Base-by-base conservation (phyloP, 345 rosid species). In the Salix viminalis region DNA sequence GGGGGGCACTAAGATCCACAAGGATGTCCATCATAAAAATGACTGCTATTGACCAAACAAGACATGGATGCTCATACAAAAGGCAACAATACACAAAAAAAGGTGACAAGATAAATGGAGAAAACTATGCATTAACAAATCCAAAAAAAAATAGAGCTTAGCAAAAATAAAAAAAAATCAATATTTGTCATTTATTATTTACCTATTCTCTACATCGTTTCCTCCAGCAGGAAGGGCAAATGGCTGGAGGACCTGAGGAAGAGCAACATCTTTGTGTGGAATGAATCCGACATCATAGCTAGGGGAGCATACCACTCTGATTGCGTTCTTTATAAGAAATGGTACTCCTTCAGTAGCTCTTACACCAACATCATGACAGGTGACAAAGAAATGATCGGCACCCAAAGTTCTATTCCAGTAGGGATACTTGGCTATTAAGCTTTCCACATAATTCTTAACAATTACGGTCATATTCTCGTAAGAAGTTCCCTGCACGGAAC, bases 201-300 rank as follows among this genome's bases (percentile, higher is more conserved):
- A 93, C 99, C 99, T 92, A 73, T 93, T 92, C 76, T 92, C 90
- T 13, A 90, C 68, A 83, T 96, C 96, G 62, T 89, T 90, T 16
- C 99, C 99, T 56, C 99, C 99, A 2, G 98, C 94, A 5, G 95
- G 93, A 41, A 96, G 94, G 36, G 98, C 98, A 84, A 96, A 93
- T 10, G 99, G 98, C 85, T 96, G 98, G 75, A 96, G 83, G 0
- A 96, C 89, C 85, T 96, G 99, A 26, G 98, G 99, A 65, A 96
- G 88, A 61, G 99, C 99, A 80, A 96, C 89, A 78, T 96, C 99
- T 76, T 96, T 96, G 80, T 96, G 99, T 4, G 99, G 99, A 88
- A 96, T 91, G 83, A 92, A 96, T 18, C 91, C 87, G 6, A 93
- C 99, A 84, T 96, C 94, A 78, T 96, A 96, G 78, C 99, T 96